A percentile compares a stretch with the other conserved stretches of the same genome.
phyloP scores from a whole-genome alignment of 148 eudicot genomes.

The Arbutus unedo region DNA sequence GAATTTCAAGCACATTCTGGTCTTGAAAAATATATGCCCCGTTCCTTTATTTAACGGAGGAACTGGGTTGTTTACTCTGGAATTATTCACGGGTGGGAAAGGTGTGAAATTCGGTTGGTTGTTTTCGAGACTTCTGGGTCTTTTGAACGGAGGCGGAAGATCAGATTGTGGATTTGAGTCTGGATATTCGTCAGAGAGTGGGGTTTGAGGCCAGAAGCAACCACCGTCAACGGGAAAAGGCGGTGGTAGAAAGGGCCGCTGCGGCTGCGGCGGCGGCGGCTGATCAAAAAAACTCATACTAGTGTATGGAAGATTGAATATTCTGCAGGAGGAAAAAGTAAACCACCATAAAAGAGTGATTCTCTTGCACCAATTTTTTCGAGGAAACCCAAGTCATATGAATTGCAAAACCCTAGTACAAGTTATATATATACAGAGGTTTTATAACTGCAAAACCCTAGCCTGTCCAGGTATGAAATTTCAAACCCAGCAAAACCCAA shows the following conservation, averaged over 20 bases:
- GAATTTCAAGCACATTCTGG: slow-evolving; percentile 71
- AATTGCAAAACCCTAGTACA: not conserved
- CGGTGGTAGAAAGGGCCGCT: slow-evolving; percentile 24
- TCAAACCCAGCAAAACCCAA: not conserved
- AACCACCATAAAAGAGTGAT: slow-evolving; percentile 1
- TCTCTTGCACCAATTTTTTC: not conserved
- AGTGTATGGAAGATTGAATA: not conserved
- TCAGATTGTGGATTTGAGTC: slow-evolving; percentile 42
- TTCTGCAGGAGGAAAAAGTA: not conserved
- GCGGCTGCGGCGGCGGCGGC: slow-evolving; percentile 18
- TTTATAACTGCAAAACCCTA: slow-evolving; percentile 1
- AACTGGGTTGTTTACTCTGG: slow-evolving; percentile 30
- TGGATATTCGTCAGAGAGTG: slow-evolving; percentile 24
- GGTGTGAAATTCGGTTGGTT: slow-evolving; percentile 24
- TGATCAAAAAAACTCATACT: slow-evolving; percentile 61
- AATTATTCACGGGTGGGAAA: slow-evolving; percentile 21
- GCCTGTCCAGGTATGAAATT: not conserved
- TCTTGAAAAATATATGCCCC: slow-evolving; percentile 72
- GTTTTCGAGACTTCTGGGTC: slow-evolving; percentile 37
- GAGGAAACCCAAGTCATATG: not conserved
- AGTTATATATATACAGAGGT: not conserved
- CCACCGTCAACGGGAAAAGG: slow-evolving; percentile 37
- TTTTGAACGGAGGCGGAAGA: slow-evolving; percentile 44
- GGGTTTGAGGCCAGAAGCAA: slow-evolving; percentile 46
- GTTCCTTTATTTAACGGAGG: slow-evolving; percentile 41